These are phyloP conservation scores for Talaromyces nanjingensis DNA, from an alignment of 495 filamentous ascomycete species.

Conservation along the genomic window DNA sequence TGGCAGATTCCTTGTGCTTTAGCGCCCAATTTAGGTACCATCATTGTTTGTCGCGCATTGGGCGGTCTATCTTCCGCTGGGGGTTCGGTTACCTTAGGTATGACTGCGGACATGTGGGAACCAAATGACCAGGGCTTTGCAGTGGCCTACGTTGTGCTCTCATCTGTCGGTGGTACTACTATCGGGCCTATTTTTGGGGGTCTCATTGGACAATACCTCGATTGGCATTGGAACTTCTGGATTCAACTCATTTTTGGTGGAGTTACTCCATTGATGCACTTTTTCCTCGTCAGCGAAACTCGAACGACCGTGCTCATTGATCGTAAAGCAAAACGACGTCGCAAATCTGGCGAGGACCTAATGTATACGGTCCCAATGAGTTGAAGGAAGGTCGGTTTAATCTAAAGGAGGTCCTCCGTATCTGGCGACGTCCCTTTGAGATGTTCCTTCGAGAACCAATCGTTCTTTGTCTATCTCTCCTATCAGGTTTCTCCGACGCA, in stretches of 20 bases:
- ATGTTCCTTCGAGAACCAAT: slow-evolving; percentile 79
- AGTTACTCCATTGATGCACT: slow-evolving; percentile 56
- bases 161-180: slow-evolving; percentile 67
- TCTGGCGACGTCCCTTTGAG: slow-evolving; percentile 66
- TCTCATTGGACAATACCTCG: slow-evolving; percentile 56
- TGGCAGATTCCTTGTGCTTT: slow-evolving; percentile 67
- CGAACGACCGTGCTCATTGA: slow-evolving; percentile 61
- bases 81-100: slow-evolving; percentile 73
- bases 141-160: slow-evolving; percentile 68
- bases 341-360: slow-evolving; percentile 46
- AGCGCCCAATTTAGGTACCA: slow-evolving; percentile 60
- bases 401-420: slow-evolving; percentile 45
- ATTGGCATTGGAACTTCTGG: slow-evolving; percentile 79
- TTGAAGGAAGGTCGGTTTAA: slow-evolving; percentile 44
- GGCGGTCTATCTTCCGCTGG: slow-evolving; percentile 66
- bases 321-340: slow-evolving; percentile 55
- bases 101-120: slow-evolving; percentile 78
- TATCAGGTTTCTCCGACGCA: slow-evolving; percentile 71
- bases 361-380: slow-evolving; percentile 60
- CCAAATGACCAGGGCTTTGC: slow-evolving; percentile 58
- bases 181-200: slow-evolving; percentile 77
- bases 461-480: slow-evolving; percentile 61
- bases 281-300: slow-evolving; percentile 63
- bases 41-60: slow-evolving; percentile 58
- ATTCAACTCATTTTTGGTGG: slow-evolving; percentile 71